Conservation (phyloP, 176 grass and related monocot species). For the Hordeum marinum region DNA sequence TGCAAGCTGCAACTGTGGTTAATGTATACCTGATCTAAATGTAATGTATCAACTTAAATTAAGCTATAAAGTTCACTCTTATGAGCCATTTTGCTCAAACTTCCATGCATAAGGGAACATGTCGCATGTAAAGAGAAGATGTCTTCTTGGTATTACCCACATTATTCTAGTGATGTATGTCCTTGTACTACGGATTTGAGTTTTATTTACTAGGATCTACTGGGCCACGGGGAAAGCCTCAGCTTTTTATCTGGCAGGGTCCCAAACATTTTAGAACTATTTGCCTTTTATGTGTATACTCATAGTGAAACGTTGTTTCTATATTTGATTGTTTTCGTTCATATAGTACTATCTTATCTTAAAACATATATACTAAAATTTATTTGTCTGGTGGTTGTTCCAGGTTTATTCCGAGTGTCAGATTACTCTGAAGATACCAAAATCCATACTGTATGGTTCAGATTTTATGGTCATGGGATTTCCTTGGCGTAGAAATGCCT, state of each 20-base stretch:
- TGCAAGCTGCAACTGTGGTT: not conserved
- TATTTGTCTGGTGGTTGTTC: conserved; percentile 28
- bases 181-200: not conserved
- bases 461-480: conserved; percentile 72
- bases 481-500: conserved; percentile 66
- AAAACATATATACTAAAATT: conserved; percentile 18
- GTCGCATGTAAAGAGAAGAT: not conserved
- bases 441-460: conserved; percentile 60
- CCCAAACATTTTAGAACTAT: not conserved
- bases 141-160: not conserved
- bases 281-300: conserved; percentile 2
- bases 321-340: not conserved
- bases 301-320: not conserved
- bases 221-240: not conserved
- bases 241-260: not conserved
- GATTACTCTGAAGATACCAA: conserved; percentile 59
- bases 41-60: conserved; percentile 28
- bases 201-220: not conserved
- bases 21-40: conserved; percentile 22
- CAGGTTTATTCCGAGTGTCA: conserved; percentile 82
- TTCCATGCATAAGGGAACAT: not conserved
- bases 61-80: not conserved
- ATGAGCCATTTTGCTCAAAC: too few relatives aligned
- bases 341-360: conserved; percentile 30
- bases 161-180: conserved; percentile 1